Conservation (phyloP, 176 grass and related monocot genomes). For the Oryza officinalis region DNA sequence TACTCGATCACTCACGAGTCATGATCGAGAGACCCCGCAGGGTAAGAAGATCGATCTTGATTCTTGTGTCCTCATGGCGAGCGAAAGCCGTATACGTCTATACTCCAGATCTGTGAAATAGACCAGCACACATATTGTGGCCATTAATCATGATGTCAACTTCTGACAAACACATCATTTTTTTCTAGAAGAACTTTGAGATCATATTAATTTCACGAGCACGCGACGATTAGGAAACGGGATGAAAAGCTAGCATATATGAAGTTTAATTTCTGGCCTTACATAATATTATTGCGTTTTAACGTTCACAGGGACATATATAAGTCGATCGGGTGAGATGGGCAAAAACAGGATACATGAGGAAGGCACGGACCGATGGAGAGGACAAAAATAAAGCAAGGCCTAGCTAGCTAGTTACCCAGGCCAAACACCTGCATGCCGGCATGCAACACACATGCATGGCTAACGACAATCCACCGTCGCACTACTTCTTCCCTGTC, state of each 20-base stretch:
- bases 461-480: background rate
- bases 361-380: background rate
- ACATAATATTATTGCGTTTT: background rate
- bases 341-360: background rate
- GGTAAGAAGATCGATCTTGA: background rate
- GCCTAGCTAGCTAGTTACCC: background rate
- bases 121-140: background rate
- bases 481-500: background rate
- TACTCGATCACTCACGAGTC: background rate
- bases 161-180: background rate
- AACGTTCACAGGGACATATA: background rate
- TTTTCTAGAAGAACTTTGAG: background rate
- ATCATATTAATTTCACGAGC: background rate
- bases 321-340: background rate
- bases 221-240: background rate
- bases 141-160: too few species aligned
- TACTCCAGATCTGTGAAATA: background rate
- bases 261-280: background rate
- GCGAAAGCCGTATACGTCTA: background rate
- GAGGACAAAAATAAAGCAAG: background rate
- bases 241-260: background rate
- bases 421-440: background rate
- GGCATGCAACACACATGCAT: background rate
- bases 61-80: background rate
- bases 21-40: background rate